Base-by-base conservation (phyloP, 306 rosid genomes). In the Acacia crassicarpa region DNA sequence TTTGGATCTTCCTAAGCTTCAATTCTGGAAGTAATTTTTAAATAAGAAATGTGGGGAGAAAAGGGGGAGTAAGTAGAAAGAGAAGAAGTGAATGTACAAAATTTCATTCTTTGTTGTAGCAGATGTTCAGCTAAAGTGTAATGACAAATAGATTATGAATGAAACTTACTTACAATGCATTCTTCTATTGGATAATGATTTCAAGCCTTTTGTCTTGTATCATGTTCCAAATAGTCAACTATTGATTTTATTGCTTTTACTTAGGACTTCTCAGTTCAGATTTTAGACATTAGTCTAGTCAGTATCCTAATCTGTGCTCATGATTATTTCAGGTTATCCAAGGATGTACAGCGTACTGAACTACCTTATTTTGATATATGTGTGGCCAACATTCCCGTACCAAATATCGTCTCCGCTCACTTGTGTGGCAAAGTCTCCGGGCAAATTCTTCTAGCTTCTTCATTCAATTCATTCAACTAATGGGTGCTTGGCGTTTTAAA, bases 281-380 rank as follows among this genome's bases (percentile, higher is more conserved):
- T 44, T 46, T 46, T 46, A 46, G 51, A 46, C 51, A 13, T 46
- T n/a, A n/a, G n/a, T n/a, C n/a, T 46, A 13, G 51, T 12, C 51
- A 12, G 51, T 46, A 46, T 46, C 17, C 51, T 46, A 46, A 19
- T 51, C n/a, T n/a, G 16, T 46, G 17, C 25, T 23, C 16, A 53
- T 83, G 49, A 61, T 75, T 56, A 48, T 48, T 48, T 19, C 63
- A 92, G 94, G 92, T 91, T 80, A 91, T 92, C n/a, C 94, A 94
- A 84, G 97, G 98, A 94, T 87, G 95, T 95, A 30, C 86, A 93
- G 59, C 88, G 56, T 83, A 90, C 99, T 13, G 99, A 91, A 30
- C 97, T 95, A 69, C 99, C 99, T 1, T 91, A 91, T 82, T 95
- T 95, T 66, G 99, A 95, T 73, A 88, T 93, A 54, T 93, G 99